A percentile compares a stretch with the other conserved stretches of the same genome.
Conservation (phyloP, 208 protist species). For the Phytomonas francai region DNA sequence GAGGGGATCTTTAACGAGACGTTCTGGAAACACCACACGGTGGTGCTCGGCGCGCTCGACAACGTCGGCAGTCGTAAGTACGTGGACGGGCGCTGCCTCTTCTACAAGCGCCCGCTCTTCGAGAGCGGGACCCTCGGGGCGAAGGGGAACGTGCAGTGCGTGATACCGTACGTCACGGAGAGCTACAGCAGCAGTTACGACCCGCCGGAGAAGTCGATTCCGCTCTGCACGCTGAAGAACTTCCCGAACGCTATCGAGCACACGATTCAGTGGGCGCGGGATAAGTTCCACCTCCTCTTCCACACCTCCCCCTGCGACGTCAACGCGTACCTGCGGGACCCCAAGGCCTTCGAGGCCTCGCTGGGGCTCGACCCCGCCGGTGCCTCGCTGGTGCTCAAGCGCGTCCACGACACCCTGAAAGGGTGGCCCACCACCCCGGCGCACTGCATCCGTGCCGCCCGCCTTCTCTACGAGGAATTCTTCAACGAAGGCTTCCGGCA, state of each 20-base stretch:
- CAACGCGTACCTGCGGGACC: conserved; percentile 81
- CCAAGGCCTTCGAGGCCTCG: conserved; percentile 37
- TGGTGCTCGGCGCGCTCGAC: conserved; percentile 98
- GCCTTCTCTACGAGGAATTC: conserved; percentile 92
- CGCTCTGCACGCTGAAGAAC: conserved; percentile 99
- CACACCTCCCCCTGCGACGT: conserved; percentile 60
- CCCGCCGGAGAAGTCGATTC: conserved; percentile 97
- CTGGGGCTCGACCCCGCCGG: conserved; percentile 72
- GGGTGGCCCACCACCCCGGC: conserved; percentile 75
- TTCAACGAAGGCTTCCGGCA: conserved; percentile 95
- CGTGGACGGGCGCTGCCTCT: conserved; percentile 94
- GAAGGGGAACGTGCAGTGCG: conserved; percentile 97
- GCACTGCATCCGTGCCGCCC: conserved; percentile 94
- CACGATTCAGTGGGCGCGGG: conserved; percentile 95
- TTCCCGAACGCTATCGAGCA: conserved; percentile 99
- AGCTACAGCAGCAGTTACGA: conserved; percentile 96
- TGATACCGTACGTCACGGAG: conserved; percentile 97
- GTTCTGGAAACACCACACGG: conserved; percentile 93
- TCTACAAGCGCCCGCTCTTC: conserved; percentile 95
- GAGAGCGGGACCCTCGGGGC: conserved; percentile 99
- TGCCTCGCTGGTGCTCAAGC: conserved; percentile 48
- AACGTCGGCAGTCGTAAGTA: conserved; percentile 97
- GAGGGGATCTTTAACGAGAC: conserved; percentile 94
- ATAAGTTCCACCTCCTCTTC: conserved; percentile 89
- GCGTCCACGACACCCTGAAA: conserved; percentile 63